phyloP scores from a whole-genome alignment of 306 rosid species.

The Boehmeria nivea region DNA sequence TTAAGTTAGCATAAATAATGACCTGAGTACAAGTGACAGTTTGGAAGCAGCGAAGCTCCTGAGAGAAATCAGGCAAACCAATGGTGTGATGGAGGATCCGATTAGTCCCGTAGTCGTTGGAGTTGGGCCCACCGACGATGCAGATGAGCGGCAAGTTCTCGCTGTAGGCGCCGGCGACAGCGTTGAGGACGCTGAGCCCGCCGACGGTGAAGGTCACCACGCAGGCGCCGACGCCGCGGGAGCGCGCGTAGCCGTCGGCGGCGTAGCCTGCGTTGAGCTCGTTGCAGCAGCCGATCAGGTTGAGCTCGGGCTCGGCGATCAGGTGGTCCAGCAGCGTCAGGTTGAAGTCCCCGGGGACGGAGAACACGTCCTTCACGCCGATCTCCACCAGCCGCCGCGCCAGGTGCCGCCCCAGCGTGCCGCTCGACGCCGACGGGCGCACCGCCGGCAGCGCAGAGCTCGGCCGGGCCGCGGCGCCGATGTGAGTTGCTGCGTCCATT shows the following conservation, averaged over 20 bases:
- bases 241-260: constrained; percentile 85
- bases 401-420: constrained; percentile 62
- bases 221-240: constrained; percentile 76
- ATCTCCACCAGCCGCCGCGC: constrained; percentile 66
- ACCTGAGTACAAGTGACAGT: constrained; percentile 73
- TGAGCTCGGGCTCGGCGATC: constrained; percentile 61
- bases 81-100: constrained; percentile 83
- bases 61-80: constrained; percentile 70
- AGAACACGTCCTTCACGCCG: constrained; percentile 63
- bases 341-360: constrained; percentile 88
- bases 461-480: constrained; percentile 22
- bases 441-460: constrained; percentile 21
- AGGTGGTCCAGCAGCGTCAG: constrained; percentile 73
- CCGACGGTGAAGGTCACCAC: constrained; percentile 87
- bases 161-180: constrained; percentile 86
- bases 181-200: constrained; percentile 82
- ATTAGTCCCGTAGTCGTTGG: constrained; percentile 78
- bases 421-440: constrained; percentile 20
- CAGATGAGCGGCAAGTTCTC: constrained; percentile 81
- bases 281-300: constrained; percentile 81
- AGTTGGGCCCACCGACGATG: constrained; percentile 75
- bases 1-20: too few species aligned
- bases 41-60: constrained; percentile 75
- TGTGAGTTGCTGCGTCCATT: constrained; percentile 34
- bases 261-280: constrained; percentile 91